Conservation (phyloP, 768 basidiomycete species). For the Trametes sanguinea region DNA sequence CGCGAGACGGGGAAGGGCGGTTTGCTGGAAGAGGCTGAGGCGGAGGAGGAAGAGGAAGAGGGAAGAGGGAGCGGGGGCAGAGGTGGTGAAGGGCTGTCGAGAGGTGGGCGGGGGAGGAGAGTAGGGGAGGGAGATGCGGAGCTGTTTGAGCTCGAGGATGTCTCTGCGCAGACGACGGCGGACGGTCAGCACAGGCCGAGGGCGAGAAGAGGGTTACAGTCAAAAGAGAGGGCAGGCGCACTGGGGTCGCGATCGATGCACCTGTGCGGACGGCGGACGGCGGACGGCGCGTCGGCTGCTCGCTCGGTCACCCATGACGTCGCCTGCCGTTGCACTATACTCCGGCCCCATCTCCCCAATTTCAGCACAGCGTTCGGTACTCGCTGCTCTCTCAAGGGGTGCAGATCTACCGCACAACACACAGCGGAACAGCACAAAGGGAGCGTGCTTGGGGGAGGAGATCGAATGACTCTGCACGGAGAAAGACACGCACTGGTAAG, state of each 20-base stretch:
- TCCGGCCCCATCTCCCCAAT: background rate
- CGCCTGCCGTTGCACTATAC: background rate
- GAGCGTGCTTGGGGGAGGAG: background rate
- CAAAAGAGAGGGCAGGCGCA: background rate
- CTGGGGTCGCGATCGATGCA: background rate
- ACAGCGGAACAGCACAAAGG: background rate
- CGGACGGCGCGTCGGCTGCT: background rate
- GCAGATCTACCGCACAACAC: background rate
- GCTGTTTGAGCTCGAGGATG: slow-evolving; percentile 64
- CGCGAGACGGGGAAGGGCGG: slow-evolving; percentile 43
- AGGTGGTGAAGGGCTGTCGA: slow-evolving; percentile 33
- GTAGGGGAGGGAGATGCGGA: slow-evolving; percentile 62
- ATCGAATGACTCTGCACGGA: background rate
- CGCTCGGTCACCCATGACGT: slow-evolving; percentile 15
- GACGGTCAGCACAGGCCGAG: slow-evolving; percentile 9
- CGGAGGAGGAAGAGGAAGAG: slow-evolving; percentile 27
- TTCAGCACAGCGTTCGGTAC: background rate
- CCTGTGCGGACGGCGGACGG: background rate
- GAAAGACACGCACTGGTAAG: slow-evolving; percentile 60
- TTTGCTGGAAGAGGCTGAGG: slow-evolving; percentile 46
- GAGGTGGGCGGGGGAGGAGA: slow-evolving; percentile 30
- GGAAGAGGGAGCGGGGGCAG: slow-evolving; percentile 15
- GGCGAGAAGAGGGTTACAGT: no score
- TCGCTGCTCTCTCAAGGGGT: no score
- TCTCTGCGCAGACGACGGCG: slow-evolving; percentile 20